Percentiles rank a stretch among this genome's conserved stretches.
Conservation (phyloP, 345 rosid species). For the Populus davidiana region DNA sequence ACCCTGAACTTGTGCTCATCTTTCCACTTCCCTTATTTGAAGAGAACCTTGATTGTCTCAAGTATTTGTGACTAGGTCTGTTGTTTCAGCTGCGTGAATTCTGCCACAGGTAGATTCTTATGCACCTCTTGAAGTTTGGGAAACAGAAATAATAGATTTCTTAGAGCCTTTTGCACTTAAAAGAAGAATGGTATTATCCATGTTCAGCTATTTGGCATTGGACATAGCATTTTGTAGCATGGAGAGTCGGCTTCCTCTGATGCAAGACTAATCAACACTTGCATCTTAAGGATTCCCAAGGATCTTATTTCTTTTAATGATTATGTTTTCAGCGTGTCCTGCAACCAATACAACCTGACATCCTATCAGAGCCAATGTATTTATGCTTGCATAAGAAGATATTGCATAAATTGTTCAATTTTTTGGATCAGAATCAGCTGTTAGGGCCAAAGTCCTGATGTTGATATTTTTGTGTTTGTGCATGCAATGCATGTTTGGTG, state of each 20-base stretch:
- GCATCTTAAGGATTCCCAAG: background rate
- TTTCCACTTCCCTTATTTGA: no score
- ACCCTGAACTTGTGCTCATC: no score
- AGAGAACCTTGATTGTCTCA: no score
- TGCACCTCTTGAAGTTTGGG: background rate
- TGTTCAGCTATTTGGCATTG: background rate
- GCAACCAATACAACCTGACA: no score
- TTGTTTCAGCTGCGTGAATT: no score
- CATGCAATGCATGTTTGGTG: background rate
- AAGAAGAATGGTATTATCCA: background rate
- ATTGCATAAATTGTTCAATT: background rate
- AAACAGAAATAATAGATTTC: background rate
- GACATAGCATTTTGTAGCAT: background rate
- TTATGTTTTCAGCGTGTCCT: background rate
- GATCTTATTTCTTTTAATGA: background rate
- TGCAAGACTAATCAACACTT: background rate
- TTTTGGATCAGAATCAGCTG: background rate
- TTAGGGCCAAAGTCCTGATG: background rate
- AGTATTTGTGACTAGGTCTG: no score
- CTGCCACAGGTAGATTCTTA: background rate
- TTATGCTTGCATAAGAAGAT: background rate
- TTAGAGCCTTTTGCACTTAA: background rate
- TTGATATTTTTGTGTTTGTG: background rate
- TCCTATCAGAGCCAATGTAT: background rate
- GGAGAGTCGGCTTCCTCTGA: no score